Conservation (phyloP, 2,329 filamentous ascomycete genomes). For the Aspergillus eucalypticola region DNA sequence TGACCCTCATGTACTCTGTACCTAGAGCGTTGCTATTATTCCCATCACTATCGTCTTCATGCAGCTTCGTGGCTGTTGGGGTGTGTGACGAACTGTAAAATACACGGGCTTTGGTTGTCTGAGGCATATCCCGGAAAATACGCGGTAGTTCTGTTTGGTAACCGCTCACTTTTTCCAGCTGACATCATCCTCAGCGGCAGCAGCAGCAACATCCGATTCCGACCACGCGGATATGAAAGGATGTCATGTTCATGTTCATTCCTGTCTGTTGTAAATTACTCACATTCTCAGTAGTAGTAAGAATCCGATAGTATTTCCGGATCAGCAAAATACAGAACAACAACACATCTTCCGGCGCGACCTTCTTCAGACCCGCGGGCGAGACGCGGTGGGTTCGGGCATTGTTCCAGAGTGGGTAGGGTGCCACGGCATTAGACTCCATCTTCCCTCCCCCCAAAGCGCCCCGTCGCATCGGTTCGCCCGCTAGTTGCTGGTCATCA, state of each 20-base stretch:
- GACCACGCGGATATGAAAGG: neutral
- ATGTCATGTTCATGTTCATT: neutral
- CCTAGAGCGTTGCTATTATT: neutral
- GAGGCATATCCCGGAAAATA: neutral
- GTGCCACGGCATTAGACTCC: slow-evolving; percentile 10
- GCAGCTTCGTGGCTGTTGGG: neutral
- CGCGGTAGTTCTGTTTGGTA: neutral
- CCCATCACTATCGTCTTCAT: neutral
- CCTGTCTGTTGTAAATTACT: no score
- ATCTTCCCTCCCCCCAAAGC: neutral
- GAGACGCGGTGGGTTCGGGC: slow-evolving; percentile 12
- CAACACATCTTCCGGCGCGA: neutral
- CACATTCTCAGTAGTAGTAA: no score
- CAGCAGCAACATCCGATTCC: neutral
- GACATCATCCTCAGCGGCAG: neutral
- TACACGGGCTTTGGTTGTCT: neutral
- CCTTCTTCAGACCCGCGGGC: neutral
- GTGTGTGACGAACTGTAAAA: neutral
- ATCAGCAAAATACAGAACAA: no score
- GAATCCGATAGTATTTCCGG: no score
- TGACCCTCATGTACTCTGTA: neutral
- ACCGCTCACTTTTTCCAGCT: neutral
- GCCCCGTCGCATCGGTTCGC: slow-evolving; percentile 12
- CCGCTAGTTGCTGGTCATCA: neutral
- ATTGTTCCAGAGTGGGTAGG: slow-evolving; percentile 15